Percentiles rank a stretch among this genome's conserved stretches.
Evolutionary conservation across 495 filamentous ascomycete species (phyloP).

Genomic region (Clavariopsis aquatica): DNA sequence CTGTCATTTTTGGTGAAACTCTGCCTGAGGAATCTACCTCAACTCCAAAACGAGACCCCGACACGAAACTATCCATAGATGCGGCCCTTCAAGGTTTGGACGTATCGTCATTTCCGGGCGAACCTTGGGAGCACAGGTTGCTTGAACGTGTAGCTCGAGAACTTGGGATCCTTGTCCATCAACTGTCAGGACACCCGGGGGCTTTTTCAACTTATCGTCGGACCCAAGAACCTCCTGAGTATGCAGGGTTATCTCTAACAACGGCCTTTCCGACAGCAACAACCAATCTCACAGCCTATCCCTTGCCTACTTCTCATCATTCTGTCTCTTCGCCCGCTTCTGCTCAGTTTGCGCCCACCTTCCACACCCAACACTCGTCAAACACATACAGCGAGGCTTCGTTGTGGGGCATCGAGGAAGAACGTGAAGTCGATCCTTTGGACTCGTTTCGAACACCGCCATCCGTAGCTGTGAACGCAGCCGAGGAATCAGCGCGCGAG

Average conservation of each 20-base stretch:
- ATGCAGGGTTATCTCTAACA: constrained; percentile 54
- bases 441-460: constrained; percentile 24
- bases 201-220: constrained; percentile 75
- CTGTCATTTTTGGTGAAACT: constrained; percentile 83
- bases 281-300: not conserved
- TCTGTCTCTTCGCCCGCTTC: constrained; percentile 43
- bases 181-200: constrained; percentile 76
- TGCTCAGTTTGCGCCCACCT: constrained; percentile 51
- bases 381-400: constrained; percentile 52
- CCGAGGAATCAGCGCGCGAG: constrained; percentile 33
- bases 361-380: constrained; percentile 25
- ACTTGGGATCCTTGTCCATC: constrained; percentile 78
- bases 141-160: constrained; percentile 83
- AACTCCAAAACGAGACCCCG: constrained; percentile 19
- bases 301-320: constrained; percentile 9
- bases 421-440: constrained; percentile 43
- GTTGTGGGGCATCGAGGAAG: constrained; percentile 70
- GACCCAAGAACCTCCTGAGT: constrained; percentile 46
- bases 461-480: constrained; percentile 32
- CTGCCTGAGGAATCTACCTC: constrained; percentile 62
- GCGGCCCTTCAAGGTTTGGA: constrained; percentile 44
- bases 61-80: constrained; percentile 41
- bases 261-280: not conserved
- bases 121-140: constrained; percentile 71
- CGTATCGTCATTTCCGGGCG: constrained; percentile 34